Evolutionary conservation across 2,329 filamentous ascomycete species (phyloP), one percentile per base, ranked within the genome.

Genomic region (Aureobasidium sp.): DNA sequence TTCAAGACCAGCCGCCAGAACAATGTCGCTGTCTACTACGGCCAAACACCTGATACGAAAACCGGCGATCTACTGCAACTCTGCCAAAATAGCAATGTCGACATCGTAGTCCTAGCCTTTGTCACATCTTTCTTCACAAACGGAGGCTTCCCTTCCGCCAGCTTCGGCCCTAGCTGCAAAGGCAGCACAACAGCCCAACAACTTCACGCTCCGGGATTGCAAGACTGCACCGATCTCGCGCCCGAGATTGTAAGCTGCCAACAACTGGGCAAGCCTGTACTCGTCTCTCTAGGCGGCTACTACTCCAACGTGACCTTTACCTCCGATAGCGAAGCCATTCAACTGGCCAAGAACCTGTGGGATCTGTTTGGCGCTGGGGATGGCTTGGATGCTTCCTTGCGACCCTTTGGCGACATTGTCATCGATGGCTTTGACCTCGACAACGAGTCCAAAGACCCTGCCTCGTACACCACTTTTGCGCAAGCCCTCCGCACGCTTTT

Each of bases 351-450:
- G 41, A 67, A 67, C 12, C 61, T 77, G 0, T 76, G 74, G 75
- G 57, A 69, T 34, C 64, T 75, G 6, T 76, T 76, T 62, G 74
- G 74, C 17, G 68, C 67, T 15, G 66, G 68, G 5, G 68, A 65
- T 9, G 66, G 63, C 17, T 42, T 67, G 6, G 66, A 69, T 52
- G 15, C 55, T 5, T 66, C 55, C 1, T 61, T 74, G 37, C 67
- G 73, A n/a, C 73, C 71, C 1, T 74, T 74, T 63, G 69, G 72
- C 0, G 55, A 66, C 5, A 68, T 71, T 22, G 60, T 66, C 3
- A 34, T 76, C 39, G 74, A 76, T 66, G 74, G 74, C 20, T 75
- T 77, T 65, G 74, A 76, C 63, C 64, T 76, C 51, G 73, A 76
- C 64, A 73, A 73, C 64, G 74, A 76, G 64, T 65, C 69, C 64